phyloP scores from a whole-genome alignment of 116 monocot genomes.

The Dioscorea cayenensis region DNA sequence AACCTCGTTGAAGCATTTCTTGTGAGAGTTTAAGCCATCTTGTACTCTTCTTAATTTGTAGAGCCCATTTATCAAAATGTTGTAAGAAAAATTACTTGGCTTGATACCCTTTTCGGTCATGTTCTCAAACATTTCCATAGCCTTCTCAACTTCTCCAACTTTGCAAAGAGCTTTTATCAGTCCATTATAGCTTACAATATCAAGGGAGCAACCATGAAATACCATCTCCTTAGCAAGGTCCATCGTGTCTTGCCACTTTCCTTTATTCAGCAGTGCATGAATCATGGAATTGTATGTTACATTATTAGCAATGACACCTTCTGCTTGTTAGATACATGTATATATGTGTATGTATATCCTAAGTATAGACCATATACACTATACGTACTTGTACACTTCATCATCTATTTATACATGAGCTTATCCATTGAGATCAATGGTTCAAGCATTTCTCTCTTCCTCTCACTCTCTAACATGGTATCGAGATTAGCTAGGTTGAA shows the following conservation, averaged over 20 bases:
- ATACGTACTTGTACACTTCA: too few relatives aligned
- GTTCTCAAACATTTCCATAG: constrained; percentile 65
- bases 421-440: too few relatives aligned
- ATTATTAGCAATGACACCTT: constrained; percentile 69
- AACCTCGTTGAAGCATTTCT: constrained; percentile 71
- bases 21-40: constrained; percentile 63
- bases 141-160: constrained; percentile 60
- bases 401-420: too few relatives aligned
- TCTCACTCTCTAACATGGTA: too few relatives aligned
- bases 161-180: constrained; percentile 75
- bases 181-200: constrained; percentile 66
- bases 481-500: too few relatives aligned
- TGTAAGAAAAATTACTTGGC: constrained; percentile 65
- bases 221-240: constrained; percentile 74
- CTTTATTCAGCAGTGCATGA: constrained; percentile 41
- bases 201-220: constrained; percentile 46
- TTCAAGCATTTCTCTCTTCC: too few relatives aligned
- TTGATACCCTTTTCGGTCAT: constrained; percentile 53
- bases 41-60: constrained; percentile 64
- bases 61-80: constrained; percentile 63
- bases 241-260: constrained; percentile 46
- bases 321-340: too few relatives aligned
- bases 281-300: constrained; percentile 85
- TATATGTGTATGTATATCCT: too few relatives aligned
- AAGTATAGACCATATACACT: too few relatives aligned